These are phyloP conservation scores for Citropsis articulata DNA, from an alignment of 345 rosid species.

Conservation along the genomic window DNA sequence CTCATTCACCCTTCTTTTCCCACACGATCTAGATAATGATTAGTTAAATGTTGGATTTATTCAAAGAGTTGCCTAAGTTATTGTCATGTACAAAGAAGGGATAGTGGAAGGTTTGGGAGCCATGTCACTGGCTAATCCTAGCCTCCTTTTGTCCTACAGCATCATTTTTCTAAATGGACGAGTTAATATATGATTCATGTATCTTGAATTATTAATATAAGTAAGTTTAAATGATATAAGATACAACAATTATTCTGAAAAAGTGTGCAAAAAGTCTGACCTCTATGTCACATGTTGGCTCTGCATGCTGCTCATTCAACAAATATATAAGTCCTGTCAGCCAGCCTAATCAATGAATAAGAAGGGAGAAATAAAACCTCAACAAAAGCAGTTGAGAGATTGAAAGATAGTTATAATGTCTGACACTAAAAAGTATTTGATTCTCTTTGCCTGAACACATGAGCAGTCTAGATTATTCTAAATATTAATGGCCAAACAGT, in stretches of 20 bases:
- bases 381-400: constrained; percentile 19
- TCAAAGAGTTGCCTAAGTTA: neutral
- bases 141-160: neutral
- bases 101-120: neutral
- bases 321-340: constrained; percentile 68
- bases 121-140: neutral
- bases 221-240: neutral
- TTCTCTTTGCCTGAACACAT: neutral
- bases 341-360: constrained; percentile 55
- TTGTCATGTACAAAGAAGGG: neutral
- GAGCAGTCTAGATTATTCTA: neutral
- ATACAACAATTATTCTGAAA: neutral
- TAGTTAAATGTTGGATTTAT: neutral
- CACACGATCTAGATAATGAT: neutral
- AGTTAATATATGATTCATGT: neutral
- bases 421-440: neutral
- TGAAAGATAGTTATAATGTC: neutral
- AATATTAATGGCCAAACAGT: neutral
- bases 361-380: constrained; percentile 41
- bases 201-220: neutral
- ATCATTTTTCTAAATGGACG: neutral
- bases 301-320: constrained; percentile 80
- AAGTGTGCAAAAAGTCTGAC: constrained; percentile 46
- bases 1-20: neutral
- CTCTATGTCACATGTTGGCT: constrained; percentile 60